Evolutionary conservation across 208 protist genomes (phyloP), one percentile per base, ranked within the genome.

Genomic region (Porcisia deanei): DNA sequence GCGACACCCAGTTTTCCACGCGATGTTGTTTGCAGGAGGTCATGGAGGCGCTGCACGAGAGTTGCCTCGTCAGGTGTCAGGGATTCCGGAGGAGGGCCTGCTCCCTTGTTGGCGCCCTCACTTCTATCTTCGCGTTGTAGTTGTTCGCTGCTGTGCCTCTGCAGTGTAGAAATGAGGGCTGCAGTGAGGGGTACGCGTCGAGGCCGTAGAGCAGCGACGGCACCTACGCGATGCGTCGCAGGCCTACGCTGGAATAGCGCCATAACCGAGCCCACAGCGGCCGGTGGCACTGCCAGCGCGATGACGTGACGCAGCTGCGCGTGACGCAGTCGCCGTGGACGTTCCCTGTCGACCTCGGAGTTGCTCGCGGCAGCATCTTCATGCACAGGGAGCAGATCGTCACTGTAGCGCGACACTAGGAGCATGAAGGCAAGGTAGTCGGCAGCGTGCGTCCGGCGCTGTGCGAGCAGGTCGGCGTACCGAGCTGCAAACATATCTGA

Each of bases 341-440:
- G 63, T 30, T 67, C 63, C 63, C 47, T n/a, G 18, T 67, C 39
- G 4, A 10, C 0, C 63, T 49, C 22, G 25, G 41, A 34, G 39
- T 47, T 43, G 18, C 12, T 25, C 16, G 63, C 20, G 16, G 22
- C 22, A 18, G 22, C 63, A n/a, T 55, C 30, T 30, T 54, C 66
- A 12, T 57, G 47, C 66, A 30, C 10, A 2, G 47, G 66, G 25
- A 41, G 66, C 43, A 71, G 47, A 7, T 37, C 7, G 43, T 10
- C n/a, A 59, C 66, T 65, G 43, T 55, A 63, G 34, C 45, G 53
- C 12, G 76, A 60, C 5, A 72, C 76, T 8, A 81, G 47, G 8
- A 81, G 77, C 41, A 45, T 16, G 54, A 81, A 81, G 43, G 64
- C 53, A 16, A 81, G 49, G 18, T 66, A 81, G 55, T 59, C 77